These are phyloP conservation scores for Prunus dulcis DNA, from an alignment of 306 rosid species.

Conservation along the genomic window DNA sequence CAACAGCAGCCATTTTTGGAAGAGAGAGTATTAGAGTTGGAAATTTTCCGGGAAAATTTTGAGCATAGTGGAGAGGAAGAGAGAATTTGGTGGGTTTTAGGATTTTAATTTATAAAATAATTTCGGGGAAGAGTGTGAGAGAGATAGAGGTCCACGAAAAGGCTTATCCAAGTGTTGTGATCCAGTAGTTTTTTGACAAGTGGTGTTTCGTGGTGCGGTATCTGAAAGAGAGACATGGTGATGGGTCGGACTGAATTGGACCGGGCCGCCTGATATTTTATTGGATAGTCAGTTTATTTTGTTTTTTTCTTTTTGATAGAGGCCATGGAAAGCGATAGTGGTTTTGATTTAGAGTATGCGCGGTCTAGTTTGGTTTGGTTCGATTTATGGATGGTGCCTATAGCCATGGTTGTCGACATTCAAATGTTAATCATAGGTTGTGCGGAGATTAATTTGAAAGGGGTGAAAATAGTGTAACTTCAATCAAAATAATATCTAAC, in stretches of 20 bases:
- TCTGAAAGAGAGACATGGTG: neutral
- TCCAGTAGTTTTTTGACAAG: constrained; percentile 39
- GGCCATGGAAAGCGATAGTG: neutral
- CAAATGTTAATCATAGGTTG: too few species aligned
- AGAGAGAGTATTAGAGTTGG: constrained; percentile 5
- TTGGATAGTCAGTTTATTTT: too few species aligned
- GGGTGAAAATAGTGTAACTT: too few species aligned
- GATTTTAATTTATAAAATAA: constrained; percentile 15
- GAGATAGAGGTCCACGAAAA: constrained; percentile 32
- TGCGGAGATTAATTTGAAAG: too few species aligned
- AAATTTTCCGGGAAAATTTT: constrained; percentile 28
- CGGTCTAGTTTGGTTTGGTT: too few species aligned
- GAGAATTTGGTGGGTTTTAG: constrained; percentile 9
- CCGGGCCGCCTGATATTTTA: neutral
- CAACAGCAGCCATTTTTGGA: constrained; percentile 61
- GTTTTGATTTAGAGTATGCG: too few species aligned
- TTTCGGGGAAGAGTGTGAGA: constrained; percentile 14
- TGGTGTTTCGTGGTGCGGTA: neutral
- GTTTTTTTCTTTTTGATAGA: neutral
- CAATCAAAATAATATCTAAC: too few species aligned
- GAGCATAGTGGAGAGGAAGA: constrained; percentile 27
- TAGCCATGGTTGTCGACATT: too few species aligned
- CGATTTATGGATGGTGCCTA: too few species aligned
- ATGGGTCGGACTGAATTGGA: neutral
- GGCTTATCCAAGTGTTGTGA: constrained; percentile 64